Conservation (phyloP, 495 filamentous ascomycete species). For the Gamarada debralockiae region DNA sequence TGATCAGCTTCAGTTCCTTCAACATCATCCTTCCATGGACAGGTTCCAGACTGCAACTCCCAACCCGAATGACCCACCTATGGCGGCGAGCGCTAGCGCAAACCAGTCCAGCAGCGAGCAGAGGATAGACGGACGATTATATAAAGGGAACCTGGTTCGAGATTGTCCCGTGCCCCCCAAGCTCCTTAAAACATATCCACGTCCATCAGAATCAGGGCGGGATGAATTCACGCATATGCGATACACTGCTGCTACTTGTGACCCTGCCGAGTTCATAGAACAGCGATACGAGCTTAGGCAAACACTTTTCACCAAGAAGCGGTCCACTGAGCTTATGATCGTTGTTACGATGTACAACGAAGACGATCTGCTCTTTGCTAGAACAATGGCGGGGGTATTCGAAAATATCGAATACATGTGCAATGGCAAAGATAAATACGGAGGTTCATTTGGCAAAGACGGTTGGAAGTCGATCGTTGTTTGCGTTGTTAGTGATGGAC, state of each 20-base stretch:
- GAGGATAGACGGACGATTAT: constrained; percentile 90
- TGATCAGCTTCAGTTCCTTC: background rate
- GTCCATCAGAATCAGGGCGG: constrained; percentile 73
- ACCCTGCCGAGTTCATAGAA: constrained; percentile 81
- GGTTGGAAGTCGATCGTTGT: constrained; percentile 99
- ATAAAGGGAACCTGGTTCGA: constrained; percentile 93
- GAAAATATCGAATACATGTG: constrained; percentile 99
- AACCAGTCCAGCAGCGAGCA: constrained; percentile 33
- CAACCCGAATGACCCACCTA: too few relatives aligned
- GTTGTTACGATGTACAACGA: constrained; percentile 99
- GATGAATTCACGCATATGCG: constrained; percentile 99
- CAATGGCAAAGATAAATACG: constrained; percentile 62
- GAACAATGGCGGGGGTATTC: constrained; percentile 95
- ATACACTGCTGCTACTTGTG: constrained; percentile 95
- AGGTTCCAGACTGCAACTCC: too few relatives aligned
- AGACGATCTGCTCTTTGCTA: constrained; percentile 92
- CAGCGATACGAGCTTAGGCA: constrained; percentile 92
- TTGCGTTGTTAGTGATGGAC: constrained; percentile 95
- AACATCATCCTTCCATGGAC: background rate
- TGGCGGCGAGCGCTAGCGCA: background rate
- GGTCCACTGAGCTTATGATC: constrained; percentile 96
- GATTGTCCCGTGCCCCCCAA: constrained; percentile 95
- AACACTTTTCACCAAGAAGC: constrained; percentile 85
- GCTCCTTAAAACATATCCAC: constrained; percentile 78
- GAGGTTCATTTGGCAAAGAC: constrained; percentile 97